These are phyloP conservation scores for Ophiostoma ulmi DNA, from an alignment of 2,329 filamentous ascomycete species.

Conservation along the genomic window DNA sequence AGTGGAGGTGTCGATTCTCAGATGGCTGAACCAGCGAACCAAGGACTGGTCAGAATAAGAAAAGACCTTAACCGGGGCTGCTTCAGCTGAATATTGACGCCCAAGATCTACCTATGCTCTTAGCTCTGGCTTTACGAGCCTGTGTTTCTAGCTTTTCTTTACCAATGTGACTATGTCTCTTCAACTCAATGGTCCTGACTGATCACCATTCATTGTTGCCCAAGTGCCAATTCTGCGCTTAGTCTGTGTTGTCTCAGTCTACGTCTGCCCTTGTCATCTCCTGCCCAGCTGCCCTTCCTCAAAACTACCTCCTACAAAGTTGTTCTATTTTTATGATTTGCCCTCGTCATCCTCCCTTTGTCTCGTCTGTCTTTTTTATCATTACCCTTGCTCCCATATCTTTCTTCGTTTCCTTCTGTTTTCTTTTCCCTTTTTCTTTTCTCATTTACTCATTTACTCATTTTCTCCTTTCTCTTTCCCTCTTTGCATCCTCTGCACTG, in stretches of 20 bases:
- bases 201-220: constrained; percentile 13
- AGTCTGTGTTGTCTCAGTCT: constrained; percentile 7
- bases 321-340: constrained; percentile 7
- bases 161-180: too few relatives aligned
- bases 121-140: too few relatives aligned
- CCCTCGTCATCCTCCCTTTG: not conserved
- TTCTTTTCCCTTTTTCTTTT: not conserved
- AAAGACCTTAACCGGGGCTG: not conserved
- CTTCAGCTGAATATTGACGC: not conserved
- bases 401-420: constrained; percentile 1
- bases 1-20: not conserved
- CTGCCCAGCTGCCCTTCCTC: not conserved
- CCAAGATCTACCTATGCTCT: not conserved
- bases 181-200: not conserved
- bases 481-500: not conserved
- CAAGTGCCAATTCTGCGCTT: not conserved
- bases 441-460: not conserved
- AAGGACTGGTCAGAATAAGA: not conserved
- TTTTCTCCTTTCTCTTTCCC: not conserved
- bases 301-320: not conserved
- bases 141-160: not conserved
- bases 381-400: not conserved
- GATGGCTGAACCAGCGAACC: not conserved
- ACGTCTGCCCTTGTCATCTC: not conserved
- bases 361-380: not conserved